Base-by-base conservation (phyloP, 768 basidiomycete species). In the Rhizopogon rudus region DNA sequence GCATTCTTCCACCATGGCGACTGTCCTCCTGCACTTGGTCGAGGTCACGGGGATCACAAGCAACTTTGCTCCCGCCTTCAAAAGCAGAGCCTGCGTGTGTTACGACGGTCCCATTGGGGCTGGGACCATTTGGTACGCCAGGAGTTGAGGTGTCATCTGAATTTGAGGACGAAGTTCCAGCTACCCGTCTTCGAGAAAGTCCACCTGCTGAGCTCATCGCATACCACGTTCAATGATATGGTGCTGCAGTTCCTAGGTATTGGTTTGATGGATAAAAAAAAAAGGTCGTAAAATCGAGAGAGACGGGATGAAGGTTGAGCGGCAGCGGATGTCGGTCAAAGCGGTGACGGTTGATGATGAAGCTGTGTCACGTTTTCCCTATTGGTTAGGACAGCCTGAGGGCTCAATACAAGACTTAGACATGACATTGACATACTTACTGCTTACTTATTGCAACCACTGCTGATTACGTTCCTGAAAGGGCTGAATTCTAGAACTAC, bases 11-110 rank as follows among this genome's bases (percentile, higher is more conserved):
- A 3, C 87, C 86, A 54, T 80, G 64, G 53, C 76, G 78, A n/a
- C 68, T 77, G 58, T 86, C 83, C 61, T 87, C 83, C 44, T 78
- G 78, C 39, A 82, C 86, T 52, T 82, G 80, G 65, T 89, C 82
- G 60, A 97, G 70, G 73, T 99, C 97, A 52, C 93, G 76, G 3
- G 93, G 94, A 77, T 98, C 97, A 65, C 80, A 98, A 5, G 96
- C 97, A 65, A 99, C 83, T 75, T 87, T 92, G 62, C 81, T 83
- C 28, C 93, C 84, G 46, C 93, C 90, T 56, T 88, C 87, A 60
- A 96, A 88, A 2, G 93, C 93, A 22, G 87, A 83, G 55, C 91
- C 87, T 0, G 87, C 89, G 66, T 90, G 87, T 10, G 79, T 73
- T 9, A 67, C 62, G n/a, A 63, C 60, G n/a, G 63, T 52, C 33